Base-by-base conservation (phyloP, 1,139 yeast genomes). In the Hyphopichia fennica region DNA sequence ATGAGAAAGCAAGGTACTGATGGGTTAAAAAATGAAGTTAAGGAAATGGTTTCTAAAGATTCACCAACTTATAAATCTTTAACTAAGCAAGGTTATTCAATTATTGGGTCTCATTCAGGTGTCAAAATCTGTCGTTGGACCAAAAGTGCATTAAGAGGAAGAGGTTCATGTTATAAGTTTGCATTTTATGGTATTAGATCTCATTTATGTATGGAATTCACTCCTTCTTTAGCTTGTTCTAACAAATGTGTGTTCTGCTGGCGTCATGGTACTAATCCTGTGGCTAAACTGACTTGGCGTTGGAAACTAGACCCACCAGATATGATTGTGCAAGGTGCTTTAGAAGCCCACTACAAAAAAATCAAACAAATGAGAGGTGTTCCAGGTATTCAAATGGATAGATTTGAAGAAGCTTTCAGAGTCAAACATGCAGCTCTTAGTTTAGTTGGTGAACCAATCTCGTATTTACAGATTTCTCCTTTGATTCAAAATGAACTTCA, bases 201-300 rank as follows among this genome's bases (percentile, higher is more conserved):
- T 2, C 96, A 93, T 64, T 71, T 91, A 47, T 91, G 98, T 67
- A 90, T 90, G 97, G 98, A 90, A 60, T 82, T 96, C 2, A 90
- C 98, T 0, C 97, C 98, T 1, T 85, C 96, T 1, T 70, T 90
- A 45, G 93, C 96, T 5, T 90, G 98, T 62, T 88, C 96, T 9
- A 90, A 90, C 60, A 90, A 90, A 62, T 90, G 98, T 74, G 97
- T 90, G 2, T 90, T 90, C 59, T 90, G 98, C 66, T 90, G 98
- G 98, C 78, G 98, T 60, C 97, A 91, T 59, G 97, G 97, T 38
- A 90, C 97, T 3, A 91, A 90, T 56, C 98, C 98, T 0, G 97
- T 91, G 1, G 96, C 96, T 22, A 90, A 95, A 36, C 85, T 85
- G 53, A 73, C 72, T 48, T 90, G 97, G 97, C 75, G 97, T 57